phyloP scores from a whole-genome alignment of 2,329 filamentous ascomycete species.

The Ascochyta fabae region DNA sequence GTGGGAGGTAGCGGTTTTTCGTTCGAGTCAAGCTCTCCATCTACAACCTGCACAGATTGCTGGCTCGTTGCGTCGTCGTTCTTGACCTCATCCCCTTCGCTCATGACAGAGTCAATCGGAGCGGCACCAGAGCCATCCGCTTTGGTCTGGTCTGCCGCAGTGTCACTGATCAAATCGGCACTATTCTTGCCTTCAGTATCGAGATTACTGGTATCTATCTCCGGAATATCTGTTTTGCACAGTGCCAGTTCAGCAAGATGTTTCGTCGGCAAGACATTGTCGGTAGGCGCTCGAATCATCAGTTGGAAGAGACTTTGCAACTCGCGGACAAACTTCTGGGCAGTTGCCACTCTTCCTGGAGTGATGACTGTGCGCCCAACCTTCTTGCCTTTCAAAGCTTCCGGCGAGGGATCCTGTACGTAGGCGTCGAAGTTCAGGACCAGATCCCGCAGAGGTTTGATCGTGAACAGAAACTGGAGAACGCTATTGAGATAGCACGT shows the following conservation, averaged over 20 bases:
- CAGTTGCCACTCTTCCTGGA: constrained; percentile 62
- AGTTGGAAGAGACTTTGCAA: constrained; percentile 73
- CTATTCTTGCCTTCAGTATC: constrained; percentile 51
- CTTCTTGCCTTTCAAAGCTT: constrained; percentile 68
- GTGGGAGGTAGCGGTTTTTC: constrained; percentile 48
- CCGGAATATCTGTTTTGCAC: constrained; percentile 60
- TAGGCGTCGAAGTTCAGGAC: constrained; percentile 77
- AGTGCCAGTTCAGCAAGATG: constrained; percentile 82
- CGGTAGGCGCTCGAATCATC: constrained; percentile 68
- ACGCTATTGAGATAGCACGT: constrained; percentile 98
- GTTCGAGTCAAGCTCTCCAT: constrained; percentile 24
- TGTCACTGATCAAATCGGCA: constrained; percentile 53
- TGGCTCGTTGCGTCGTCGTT: constrained; percentile 24
- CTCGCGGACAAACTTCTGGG: constrained; percentile 79
- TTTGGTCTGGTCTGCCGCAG: constrained; percentile 49
- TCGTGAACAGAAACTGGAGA: constrained; percentile 91
- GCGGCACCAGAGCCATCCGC: constrained; percentile 6
- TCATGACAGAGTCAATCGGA: constrained; percentile 36
- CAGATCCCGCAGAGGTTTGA: constrained; percentile 80
- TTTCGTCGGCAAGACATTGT: constrained; percentile 73
- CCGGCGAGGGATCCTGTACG: constrained; percentile 70
- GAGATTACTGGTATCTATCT: constrained; percentile 46
- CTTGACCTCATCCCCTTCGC: constrained; percentile 16
- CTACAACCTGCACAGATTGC: constrained; percentile 30
- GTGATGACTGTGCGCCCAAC: constrained; percentile 77